Evolutionary conservation across 495 filamentous ascomycete genomes (phyloP), one percentile per base, ranked within the genome.

Genomic region (Penicillium verhagenii): DNA sequence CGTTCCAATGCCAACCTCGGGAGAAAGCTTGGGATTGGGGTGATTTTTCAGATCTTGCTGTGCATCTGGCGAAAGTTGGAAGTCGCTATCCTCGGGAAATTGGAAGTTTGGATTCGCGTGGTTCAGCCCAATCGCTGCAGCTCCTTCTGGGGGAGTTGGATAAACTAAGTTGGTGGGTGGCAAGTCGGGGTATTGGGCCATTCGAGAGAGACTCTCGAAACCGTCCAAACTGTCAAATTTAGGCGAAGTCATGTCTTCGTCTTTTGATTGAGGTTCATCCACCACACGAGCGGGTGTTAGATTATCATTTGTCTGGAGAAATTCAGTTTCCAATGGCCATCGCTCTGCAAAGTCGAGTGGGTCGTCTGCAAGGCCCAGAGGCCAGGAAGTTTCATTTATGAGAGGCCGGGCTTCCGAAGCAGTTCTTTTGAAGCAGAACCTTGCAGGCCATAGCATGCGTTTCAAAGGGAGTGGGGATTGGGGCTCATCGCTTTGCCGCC

Each of bases 141-240:
- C 70, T 9, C 82, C 89, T 66, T 95, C 91, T 39, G 91, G 91
- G 23, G 92, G 92, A 4, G 92, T 96, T 7, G 89, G 92, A 67
- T 96, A 96, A 47, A 96, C 84, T 11, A 87, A 79, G 49, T 82
- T 85, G 21, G 80, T 74, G 45, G 74, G 71, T 40, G 80, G 75
- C 6, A 81, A 61, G 29, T 80, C 73, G 14, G 79, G 65, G 64
- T 76, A 69, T 70, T 84, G 70, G 58, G 83, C 54, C 70, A 73
- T 59, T 72, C 80, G 53, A 67, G 82, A 54, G 69, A 73, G 45
- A 62, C 75, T 78, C 50, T 77, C 72, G n/a, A 74, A 58, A 6
- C 62, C 63, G 29, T 75, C 73, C 11, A 61, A 42, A 43, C 58
- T 25, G 23, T 68, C 71, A 31, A 28, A 11, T 37, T 46, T 65